Conservation (phyloP, 1,284 basidiomycete species). For the Butyriboletus appendiculatus region DNA sequence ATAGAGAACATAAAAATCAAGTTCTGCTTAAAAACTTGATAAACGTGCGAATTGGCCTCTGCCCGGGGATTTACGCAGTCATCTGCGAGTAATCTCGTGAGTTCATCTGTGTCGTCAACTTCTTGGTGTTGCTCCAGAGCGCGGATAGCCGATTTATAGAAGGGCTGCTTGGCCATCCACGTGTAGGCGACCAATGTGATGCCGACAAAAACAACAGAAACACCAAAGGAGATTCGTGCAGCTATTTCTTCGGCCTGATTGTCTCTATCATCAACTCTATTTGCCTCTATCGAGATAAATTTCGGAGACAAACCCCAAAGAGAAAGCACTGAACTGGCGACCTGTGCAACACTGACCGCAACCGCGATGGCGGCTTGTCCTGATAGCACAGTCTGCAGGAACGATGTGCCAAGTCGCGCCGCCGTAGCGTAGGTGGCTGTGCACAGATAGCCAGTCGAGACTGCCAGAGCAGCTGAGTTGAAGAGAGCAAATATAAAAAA, state of each 20-base stretch:
- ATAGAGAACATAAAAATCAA: constrained; percentile 68
- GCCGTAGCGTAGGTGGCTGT: constrained; percentile 67
- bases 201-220: constrained; percentile 65
- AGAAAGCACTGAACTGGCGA: constrained; percentile 58
- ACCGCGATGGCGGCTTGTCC: constrained; percentile 78
- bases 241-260: constrained; percentile 57
- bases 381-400: constrained; percentile 40
- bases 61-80: constrained; percentile 24
- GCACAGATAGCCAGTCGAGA: constrained; percentile 65
- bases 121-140: constrained; percentile 39
- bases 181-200: constrained; percentile 48
- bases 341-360: constrained; percentile 65
- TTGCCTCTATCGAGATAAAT: background rate
- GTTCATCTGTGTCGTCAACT: constrained; percentile 29
- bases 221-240: constrained; percentile 66
- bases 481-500: constrained; percentile 68
- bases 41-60: constrained; percentile 42
- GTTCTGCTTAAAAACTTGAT: constrained; percentile 63
- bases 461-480: constrained; percentile 58
- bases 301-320: constrained; percentile 43
- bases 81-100: constrained; percentile 37
- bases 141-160: constrained; percentile 52
- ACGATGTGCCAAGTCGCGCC: constrained; percentile 62
- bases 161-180: constrained; percentile 55
- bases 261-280: constrained; percentile 16